Evolutionary conservation across 148 eudicot species (phyloP), one percentile per base, ranked within the genome.

Genomic region (Silene conica): DNA sequence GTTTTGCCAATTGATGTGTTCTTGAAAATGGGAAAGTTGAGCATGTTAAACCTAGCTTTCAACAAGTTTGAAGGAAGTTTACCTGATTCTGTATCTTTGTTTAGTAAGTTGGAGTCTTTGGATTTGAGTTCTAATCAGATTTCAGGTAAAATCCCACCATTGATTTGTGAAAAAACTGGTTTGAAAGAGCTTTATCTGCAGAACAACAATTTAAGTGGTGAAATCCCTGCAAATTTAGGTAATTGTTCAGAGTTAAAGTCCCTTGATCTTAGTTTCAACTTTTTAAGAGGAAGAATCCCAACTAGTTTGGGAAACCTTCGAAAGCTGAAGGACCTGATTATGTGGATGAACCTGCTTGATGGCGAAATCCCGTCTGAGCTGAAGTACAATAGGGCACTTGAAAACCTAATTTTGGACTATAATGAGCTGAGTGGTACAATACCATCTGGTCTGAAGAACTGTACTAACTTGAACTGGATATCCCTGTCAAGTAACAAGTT

Each of bases 201-300:
- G 5, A 79, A 87, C 74, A 93, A 93, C 76, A 63, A 75, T 54
- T 76, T 91, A 15, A 63, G 80, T 0, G 98, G 98, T 1, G 25
- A 63, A 0, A 80, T 93, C 7, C 98, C 98, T 26, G 22, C 88
- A 0, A 80, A 77, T 71, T 78, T 93, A 23, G 89, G 92, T 15
- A 83, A 82, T 71, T 93, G 98, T 78, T 86, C 80, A 21, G 78
- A 82, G 52, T 74, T 93, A 67, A 83, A 58, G 20, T 79, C 89
- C 4, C 85, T 93, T 83, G 98, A 91, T 81, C 83, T 93, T 18
- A 93, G 98, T 81, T 91, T 93, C 85, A 93, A 93, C 78, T 38
- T 73, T 56, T 76, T 93, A 8, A 78, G 59, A 69, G 97, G 89
- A 28, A 76, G 74, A 9, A 87, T 93, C 68, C 97, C 98, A 3